Base-by-base conservation (phyloP, 2,329 filamentous ascomycete species). In the Aureobasidium zeae region DNA sequence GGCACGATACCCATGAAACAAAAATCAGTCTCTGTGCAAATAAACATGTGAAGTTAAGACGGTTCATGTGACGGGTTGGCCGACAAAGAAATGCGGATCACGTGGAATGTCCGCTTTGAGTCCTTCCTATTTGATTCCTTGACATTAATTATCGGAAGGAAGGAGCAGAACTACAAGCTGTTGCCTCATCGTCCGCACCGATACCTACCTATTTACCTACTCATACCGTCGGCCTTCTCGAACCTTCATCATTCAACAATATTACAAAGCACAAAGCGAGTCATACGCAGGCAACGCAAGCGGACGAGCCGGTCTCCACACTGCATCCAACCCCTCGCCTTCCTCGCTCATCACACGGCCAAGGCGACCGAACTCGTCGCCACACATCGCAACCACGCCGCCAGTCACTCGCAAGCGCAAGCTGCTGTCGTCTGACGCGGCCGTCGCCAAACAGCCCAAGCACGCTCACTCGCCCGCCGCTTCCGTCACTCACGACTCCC, bases 381-480 rank as follows among this genome's bases (percentile, higher is more conserved):
- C 31, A 26, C 31, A 47, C 42, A 49, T 36, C 44, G 36, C 34
- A 51, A 54, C 49, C 44, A 55, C 60, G 57, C 53, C 58, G 50
- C 51, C 56, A 29, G 44, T 48, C 29, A 56, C 55, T 32, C 52
- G 57, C 45, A 63, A 62, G 52, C 58, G 61, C 25, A 62, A 61
- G 54, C 54, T 56, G 46, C 47, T 20, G 45, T 51, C 32, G 36
- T 28, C 28, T 44, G 48, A 25, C 29, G 45, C 28, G 48, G 49
- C 44, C 38, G 52, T 15, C 46, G 53, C 45, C 33, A 26, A 47
- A 33, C 28, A 26, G 16, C 30, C 28, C 8, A 34, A 32, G 17
- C 26, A 22, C 46, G 13, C 33, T 35, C 17, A 46, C 17, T 38
- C 43, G 37, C 48, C 50, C 41, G 39, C 43, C 47, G 50, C 49